Conservation (phyloP, 495 filamentous ascomycete genomes). For the Bacidia rubella region DNA sequence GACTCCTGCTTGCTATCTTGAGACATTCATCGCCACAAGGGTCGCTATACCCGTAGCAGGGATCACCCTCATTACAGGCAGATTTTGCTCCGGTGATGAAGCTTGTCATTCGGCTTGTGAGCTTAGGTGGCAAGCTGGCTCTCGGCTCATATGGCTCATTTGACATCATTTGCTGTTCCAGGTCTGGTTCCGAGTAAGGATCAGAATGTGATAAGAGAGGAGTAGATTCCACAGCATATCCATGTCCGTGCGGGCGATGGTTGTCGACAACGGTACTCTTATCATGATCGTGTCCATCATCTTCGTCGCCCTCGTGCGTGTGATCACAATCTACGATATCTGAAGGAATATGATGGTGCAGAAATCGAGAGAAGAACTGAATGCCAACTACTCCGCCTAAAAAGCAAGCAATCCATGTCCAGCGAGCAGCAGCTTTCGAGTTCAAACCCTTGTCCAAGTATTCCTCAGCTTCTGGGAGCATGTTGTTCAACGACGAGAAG, state of each 20-base stretch:
- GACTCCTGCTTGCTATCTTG: slow-evolving; percentile 25
- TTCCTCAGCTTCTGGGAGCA: slow-evolving; percentile 71
- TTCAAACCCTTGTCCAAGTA: slow-evolving; percentile 59
- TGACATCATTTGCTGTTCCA: not conserved
- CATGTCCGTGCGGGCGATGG: slow-evolving; percentile 6
- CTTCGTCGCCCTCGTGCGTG: slow-evolving; percentile 46
- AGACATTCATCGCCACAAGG: slow-evolving; percentile 76
- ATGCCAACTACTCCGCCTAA: slow-evolving; percentile 73
- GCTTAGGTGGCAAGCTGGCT: slow-evolving; percentile 28
- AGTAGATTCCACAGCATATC: slow-evolving; percentile 27
- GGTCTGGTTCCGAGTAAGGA: not conserved
- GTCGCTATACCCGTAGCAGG: slow-evolving; percentile 74
- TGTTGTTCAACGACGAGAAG: slow-evolving; percentile 86
- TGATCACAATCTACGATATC: slow-evolving; percentile 89
- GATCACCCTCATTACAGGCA: slow-evolving; percentile 58
- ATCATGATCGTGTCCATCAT: slow-evolving; percentile 23
- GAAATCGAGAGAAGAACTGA: slow-evolving; percentile 58
- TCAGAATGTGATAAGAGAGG: slow-evolving; percentile 27
- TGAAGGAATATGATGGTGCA: slow-evolving; percentile 81
- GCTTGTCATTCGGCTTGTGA: slow-evolving; percentile 40
- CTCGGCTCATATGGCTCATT: slow-evolving; percentile 10
- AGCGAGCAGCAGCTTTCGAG: slow-evolving; percentile 51
- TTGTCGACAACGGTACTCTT: slow-evolving; percentile 15
- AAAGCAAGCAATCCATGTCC: slow-evolving; percentile 63
- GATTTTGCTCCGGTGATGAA: slow-evolving; percentile 55